phyloP scores from a whole-genome alignment of 441 rosid species.

The Populus tomentosa region DNA sequence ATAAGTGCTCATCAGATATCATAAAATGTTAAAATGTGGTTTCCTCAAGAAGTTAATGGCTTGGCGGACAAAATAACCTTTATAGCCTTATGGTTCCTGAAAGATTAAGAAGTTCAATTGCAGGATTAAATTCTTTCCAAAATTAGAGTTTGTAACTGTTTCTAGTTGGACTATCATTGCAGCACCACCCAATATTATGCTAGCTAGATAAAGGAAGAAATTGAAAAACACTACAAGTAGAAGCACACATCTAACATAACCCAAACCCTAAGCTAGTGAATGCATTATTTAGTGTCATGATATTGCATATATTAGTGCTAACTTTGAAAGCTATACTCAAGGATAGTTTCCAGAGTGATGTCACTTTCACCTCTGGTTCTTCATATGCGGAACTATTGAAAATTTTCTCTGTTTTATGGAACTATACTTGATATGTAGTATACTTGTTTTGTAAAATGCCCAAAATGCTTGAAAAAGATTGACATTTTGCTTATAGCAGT shows the following conservation, averaged over 20 bases:
- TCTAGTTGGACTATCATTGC: neutral
- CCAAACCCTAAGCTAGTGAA: neutral
- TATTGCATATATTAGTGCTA: neutral
- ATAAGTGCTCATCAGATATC: neutral
- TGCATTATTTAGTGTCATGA: neutral
- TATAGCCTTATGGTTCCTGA: neutral
- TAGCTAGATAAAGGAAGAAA: neutral
- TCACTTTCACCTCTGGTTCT: neutral
- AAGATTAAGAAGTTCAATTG: neutral
- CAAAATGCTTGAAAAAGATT: neutral
- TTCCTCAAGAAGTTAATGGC: neutral
- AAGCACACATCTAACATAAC: neutral
- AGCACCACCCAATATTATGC: neutral
- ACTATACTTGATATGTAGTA: neutral
- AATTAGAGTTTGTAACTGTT: neutral
- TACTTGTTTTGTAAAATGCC: neutral
- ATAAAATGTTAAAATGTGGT: neutral
- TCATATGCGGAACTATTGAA: neutral
- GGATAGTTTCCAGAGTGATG: neutral
- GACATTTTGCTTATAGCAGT: slow-evolving; percentile 7
- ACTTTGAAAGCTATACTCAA: neutral
- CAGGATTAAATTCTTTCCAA: neutral
- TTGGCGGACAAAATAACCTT: neutral
- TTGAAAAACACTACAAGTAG: neutral
- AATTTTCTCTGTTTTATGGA: neutral